Evolutionary conservation across 768 basidiomycete species (phyloP), one percentile per base, ranked within the genome.

Genomic region (Exsudoporus frostii): DNA sequence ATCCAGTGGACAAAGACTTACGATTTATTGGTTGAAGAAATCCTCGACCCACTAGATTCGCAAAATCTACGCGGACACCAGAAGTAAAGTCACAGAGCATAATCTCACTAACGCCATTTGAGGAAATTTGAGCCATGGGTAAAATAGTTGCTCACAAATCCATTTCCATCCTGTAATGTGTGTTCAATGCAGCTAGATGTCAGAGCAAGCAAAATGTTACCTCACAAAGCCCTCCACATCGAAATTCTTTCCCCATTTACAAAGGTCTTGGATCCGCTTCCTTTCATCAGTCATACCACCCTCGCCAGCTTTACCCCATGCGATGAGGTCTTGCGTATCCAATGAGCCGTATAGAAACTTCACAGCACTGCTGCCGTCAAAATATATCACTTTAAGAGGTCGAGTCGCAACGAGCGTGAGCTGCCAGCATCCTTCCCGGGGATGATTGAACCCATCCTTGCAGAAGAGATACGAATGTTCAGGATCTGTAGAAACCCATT

Each of bases 331-430:
- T 51, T 81, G 79, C 11, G 66, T 71, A 46, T 81, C 76, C 69
- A 81, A 53, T 5, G 75, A 45, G 0, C 79, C 79, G 1, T 60
- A 62, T 15, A 45, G 20, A 64, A 78, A 65, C 49, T 79, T 80
- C 1, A 71, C 74, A 0, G 75, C 79, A 48, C 79, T 79, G 40
- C 65, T 76, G 0, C 81, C 80, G 46, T 83, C 81, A 39, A 82
- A 81, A 55, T 81, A 80, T 8, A 81, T 50, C 4, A 81, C 61
- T 37, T 74, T 76, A 30, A 82, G 60, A 1, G 77, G 62, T 17
- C 66, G 59, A 27, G 58, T 67, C 13, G 58, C 37, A 8, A 43
- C 57, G 4, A 63, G 47, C 3, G 59, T 58, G n/a, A 65, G 29
- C 13, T 51, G 51, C 63, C 63, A 58, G 9, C 62, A 65, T 29